Conservation (phyloP, 2,329 filamentous ascomycete genomes). For the Neurospora sp. region DNA sequence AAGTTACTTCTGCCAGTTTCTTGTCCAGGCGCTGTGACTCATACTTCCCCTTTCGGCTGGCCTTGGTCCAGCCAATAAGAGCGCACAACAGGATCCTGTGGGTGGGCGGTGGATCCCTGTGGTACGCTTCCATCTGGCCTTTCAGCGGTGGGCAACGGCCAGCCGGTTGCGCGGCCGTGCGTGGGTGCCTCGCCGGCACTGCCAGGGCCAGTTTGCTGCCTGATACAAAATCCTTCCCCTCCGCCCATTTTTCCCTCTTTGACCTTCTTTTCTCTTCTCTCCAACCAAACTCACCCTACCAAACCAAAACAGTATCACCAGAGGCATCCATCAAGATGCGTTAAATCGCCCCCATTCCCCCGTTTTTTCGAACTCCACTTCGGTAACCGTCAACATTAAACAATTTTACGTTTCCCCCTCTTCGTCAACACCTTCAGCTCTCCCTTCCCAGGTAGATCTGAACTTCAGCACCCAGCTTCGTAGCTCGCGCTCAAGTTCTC, state of each 20-base stretch:
- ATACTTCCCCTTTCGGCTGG: conserved; percentile 18
- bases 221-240: conserved; percentile 35
- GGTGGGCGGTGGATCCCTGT: background rate
- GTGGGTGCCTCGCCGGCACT: background rate
- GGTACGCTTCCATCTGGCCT: background rate
- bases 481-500: conserved; percentile 49
- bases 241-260: conserved; percentile 19
- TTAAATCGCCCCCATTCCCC: conserved; percentile 38
- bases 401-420: conserved; percentile 31
- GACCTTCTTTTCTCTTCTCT: conserved; percentile 26
- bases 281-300: conserved; percentile 26
- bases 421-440: conserved; percentile 40
- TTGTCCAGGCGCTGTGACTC: conserved; percentile 17
- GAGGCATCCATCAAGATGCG: conserved; percentile 45
- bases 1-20: background rate
- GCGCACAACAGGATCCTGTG: background rate
- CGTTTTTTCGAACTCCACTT: conserved; percentile 22
- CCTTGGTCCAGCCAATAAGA: conserved; percentile 11
- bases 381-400: conserved; percentile 42
- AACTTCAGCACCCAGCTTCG: conserved; percentile 53
- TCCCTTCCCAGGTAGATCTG: conserved; percentile 52
- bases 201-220: conserved; percentile 28
- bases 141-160: background rate
- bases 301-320: conserved; percentile 24
- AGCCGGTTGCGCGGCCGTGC: conserved; percentile 10